Base-by-base conservation (phyloP, 495 filamentous ascomycete species). In the Neurospora sp. region DNA sequence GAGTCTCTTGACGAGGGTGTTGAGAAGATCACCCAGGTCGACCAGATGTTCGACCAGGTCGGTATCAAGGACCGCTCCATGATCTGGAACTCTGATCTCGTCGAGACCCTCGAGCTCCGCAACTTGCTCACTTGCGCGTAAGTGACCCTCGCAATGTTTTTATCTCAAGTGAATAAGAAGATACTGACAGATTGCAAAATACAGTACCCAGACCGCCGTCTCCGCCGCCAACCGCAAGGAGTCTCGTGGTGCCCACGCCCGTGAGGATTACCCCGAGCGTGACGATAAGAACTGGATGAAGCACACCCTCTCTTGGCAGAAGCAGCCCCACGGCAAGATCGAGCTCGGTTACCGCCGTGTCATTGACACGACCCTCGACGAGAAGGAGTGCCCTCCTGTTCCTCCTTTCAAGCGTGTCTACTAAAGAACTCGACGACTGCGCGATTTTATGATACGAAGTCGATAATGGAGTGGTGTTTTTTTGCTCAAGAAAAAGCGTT, bases 81-180 rank as follows among this genome's bases (percentile, higher is more conserved):
- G 96, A 97, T 98, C 85, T 98, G 95, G 95, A 98, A 98, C 89
- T 93, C 92, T 44, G 95, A 98, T 78, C 88, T 98, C 39, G 92
- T 97, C 71, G 95, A 98, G 89, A 96, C 94, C 38, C 88, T 98
- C 53, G 95, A 98, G 84, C 86, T 98, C 77, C 86, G 93, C 76
- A 98, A 98, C 81, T 80, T 98, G 75, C 84, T 98, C 77, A 98
- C 95, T 78, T 98, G 95, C 89, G 95, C 95, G 88, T 92, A 89
- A 82, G 90, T 90, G 74, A 73, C 41, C 11, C 37, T 59, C 1
- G 42, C n/a, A 9, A n/a, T 46, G 6, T 44, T 4, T 8, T 14
- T 6, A 18, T 16, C 6, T 35, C 18, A 40, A 3, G 22, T 40
- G 40, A 22, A 18, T 9, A 6, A 27, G 8, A 5, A 41, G 27